phyloP scores from a whole-genome alignment of 202 grass and related monocot genomes.

The Brachypodium distachyon region DNA sequence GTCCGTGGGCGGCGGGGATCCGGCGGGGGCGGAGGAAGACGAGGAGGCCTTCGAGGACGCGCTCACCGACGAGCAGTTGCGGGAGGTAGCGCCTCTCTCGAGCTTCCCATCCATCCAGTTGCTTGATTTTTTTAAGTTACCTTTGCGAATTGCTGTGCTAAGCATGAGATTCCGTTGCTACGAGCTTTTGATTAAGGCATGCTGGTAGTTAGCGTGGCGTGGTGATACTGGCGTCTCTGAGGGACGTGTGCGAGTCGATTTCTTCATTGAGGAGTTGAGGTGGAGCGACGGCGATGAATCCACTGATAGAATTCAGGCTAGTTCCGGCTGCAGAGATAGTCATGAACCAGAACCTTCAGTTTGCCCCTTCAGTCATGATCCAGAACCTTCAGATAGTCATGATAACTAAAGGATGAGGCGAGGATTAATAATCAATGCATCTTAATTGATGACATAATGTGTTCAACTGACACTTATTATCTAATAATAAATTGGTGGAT shows the following conservation, averaged over 20 bases:
- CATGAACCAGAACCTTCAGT: neutral
- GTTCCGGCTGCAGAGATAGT: neutral
- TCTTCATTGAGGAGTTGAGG: neutral
- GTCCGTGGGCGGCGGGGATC: neutral
- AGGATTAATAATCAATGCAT: neutral
- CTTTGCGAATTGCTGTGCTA: neutral
- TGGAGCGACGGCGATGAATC: neutral
- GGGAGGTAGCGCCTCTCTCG: slow-evolving; percentile 46
- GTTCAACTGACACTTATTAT: neutral
- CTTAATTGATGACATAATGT: neutral
- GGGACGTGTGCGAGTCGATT: neutral
- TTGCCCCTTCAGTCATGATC: neutral
- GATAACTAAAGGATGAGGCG: neutral
- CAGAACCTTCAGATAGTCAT: too few relatives aligned
- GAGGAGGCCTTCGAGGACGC: slow-evolving; percentile 88
- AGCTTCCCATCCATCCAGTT: neutral
- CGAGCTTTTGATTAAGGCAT: neutral
- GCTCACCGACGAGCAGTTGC: slow-evolving; percentile 82
- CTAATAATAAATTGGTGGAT: too few relatives aligned
- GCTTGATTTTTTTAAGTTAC: neutral
- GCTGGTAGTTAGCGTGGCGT: too few relatives aligned
- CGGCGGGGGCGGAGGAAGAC: neutral
- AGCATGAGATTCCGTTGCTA: slow-evolving; percentile 1
- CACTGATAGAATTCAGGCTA: neutral
- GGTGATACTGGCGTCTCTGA: too few relatives aligned